Conservation (phyloP, 139 green algal genomes). For the Picochlorum sp. region DNA sequence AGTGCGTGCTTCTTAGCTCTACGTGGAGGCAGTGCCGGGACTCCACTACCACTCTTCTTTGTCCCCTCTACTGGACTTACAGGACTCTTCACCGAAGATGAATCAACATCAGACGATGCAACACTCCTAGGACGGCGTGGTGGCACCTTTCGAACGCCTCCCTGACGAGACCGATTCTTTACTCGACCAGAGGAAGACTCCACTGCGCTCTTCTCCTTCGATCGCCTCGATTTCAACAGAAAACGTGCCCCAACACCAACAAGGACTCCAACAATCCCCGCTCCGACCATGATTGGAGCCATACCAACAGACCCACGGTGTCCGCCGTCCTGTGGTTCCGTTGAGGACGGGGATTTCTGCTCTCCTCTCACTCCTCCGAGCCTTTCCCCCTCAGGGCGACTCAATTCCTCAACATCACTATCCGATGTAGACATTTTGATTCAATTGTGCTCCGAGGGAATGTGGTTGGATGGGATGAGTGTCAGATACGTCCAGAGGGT, state of each 20-base stretch:
- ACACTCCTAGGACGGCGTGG: background rate
- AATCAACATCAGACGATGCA: background rate
- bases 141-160: background rate
- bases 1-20: too few species aligned
- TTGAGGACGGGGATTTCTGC: too few species aligned
- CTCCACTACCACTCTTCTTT: too few species aligned
- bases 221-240: background rate
- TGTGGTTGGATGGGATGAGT: too few species aligned
- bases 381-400: too few species aligned
- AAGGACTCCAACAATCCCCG: background rate
- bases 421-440: too few species aligned
- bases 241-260: background rate
- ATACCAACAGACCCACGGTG: background rate
- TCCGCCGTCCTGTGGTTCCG: background rate
- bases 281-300: background rate
- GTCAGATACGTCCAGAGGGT: too few species aligned
- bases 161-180: background rate
- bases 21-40: too few species aligned
- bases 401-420: too few species aligned
- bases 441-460: too few species aligned
- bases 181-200: background rate
- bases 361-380: too few species aligned
- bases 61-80: too few species aligned
- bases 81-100: background rate
- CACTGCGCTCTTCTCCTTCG: background rate